A percentile compares a stretch with the other conserved stretches of the same genome.
These are phyloP conservation scores for Flaveria trinervia DNA, from an alignment of 129 eudicot species.

Conservation along the genomic window DNA sequence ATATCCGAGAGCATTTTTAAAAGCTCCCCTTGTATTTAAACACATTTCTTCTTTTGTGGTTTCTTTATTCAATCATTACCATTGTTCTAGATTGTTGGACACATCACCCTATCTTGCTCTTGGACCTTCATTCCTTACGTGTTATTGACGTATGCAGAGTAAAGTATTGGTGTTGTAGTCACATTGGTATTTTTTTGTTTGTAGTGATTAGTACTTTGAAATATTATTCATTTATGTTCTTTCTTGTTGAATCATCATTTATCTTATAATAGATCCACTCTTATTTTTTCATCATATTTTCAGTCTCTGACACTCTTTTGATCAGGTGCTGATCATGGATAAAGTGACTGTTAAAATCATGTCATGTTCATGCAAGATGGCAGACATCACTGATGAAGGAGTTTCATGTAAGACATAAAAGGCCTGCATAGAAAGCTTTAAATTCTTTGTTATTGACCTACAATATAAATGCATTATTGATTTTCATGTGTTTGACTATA, in stretches of 20 bases:
- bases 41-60: too few relatives aligned
- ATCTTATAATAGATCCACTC: neutral
- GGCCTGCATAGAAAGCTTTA: slow-evolving; percentile 31
- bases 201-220: neutral
- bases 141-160: too few relatives aligned
- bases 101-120: too few relatives aligned
- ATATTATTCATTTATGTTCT: neutral
- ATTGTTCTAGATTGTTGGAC: too few relatives aligned
- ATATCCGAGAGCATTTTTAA: too few relatives aligned
- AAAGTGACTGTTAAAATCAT: slow-evolving; percentile 79
- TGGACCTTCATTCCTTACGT: too few relatives aligned
- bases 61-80: too few relatives aligned
- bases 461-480: slow-evolving; percentile 6
- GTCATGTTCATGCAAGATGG: slow-evolving; percentile 95
- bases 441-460: slow-evolving; percentile 8
- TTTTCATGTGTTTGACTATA: slow-evolving; percentile 9
- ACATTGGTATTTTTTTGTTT: too few relatives aligned
- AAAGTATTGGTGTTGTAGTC: too few relatives aligned
- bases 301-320: slow-evolving; percentile 27
- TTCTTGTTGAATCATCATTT: neutral
- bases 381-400: slow-evolving; percentile 94
- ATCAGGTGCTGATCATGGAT: slow-evolving; percentile 94
- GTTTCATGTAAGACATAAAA: slow-evolving; percentile 78
- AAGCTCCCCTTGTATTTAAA: too few relatives aligned
- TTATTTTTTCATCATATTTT: neutral